These are phyloP conservation scores for Bombardia bombarda DNA, from an alignment of 495 filamentous ascomycete genomes.

Conservation along the genomic window DNA sequence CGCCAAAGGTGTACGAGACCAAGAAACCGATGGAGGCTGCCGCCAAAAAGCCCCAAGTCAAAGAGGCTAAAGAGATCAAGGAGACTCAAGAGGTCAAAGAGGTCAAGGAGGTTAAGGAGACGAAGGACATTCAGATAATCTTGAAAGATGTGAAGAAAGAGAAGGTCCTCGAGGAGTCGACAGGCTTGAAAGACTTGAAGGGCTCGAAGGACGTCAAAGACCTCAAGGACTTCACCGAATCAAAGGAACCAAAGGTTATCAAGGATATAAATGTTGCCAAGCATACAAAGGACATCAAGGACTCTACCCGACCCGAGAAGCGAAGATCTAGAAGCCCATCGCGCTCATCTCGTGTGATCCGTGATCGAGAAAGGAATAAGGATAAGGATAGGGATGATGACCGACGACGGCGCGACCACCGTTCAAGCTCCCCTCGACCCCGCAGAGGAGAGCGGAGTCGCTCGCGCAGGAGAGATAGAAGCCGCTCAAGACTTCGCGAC, in stretches of 20 bases:
- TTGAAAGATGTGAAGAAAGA: no score
- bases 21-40: constrained; percentile 27
- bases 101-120: constrained; percentile 15
- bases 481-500: constrained; percentile 17
- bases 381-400: constrained; percentile 25
- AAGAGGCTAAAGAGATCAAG: constrained; percentile 15
- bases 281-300: constrained; percentile 13
- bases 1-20: constrained; percentile 30
- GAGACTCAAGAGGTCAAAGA: constrained; percentile 18
- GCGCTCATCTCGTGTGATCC: constrained; percentile 19
- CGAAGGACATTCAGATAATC: no score
- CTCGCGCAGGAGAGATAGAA: constrained; percentile 14
- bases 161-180: no score
- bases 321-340: constrained; percentile 28
- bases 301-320: constrained; percentile 20
- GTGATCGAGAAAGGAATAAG: constrained; percentile 23
- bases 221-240: constrained; percentile 4
- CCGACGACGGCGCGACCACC: constrained; percentile 15
- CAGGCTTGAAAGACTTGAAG: constrained; percentile 18
- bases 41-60: constrained; percentile 14
- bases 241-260: neutral
- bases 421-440: constrained; percentile 17
- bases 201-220: constrained; percentile 19
- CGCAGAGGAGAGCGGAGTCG: constrained; percentile 17
- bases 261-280: constrained; percentile 9